Evolutionary conservation across 805 yeast genomes (phyloP).

Genomic region (Saccharomycopsis olivae): DNA sequence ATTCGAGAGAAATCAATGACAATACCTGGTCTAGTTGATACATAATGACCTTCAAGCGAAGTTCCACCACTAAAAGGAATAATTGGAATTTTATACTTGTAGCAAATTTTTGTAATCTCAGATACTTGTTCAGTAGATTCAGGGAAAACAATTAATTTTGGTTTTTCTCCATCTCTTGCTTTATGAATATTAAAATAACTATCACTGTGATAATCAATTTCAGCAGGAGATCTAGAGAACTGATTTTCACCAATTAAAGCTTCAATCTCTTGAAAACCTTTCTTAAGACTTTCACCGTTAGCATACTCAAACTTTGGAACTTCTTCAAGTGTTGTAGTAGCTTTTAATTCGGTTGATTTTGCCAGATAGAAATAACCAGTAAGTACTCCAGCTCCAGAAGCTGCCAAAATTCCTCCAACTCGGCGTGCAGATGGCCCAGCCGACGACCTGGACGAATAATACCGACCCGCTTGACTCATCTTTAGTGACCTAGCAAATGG

Average conservation of each 20-base stretch:
- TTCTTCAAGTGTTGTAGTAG: constrained; percentile 28
- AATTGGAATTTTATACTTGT: constrained; percentile 52
- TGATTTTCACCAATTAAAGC: constrained; percentile 27
- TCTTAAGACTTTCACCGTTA: constrained; percentile 26
- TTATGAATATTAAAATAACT: constrained; percentile 55
- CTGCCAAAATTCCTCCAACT: too few species aligned
- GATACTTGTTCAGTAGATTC: constrained; percentile 58
- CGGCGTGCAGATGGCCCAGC: too few species aligned
- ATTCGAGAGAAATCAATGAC: constrained; percentile 49
- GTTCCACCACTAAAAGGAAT: constrained; percentile 77
- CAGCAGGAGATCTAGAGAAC: constrained; percentile 26
- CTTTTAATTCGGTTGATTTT: neutral
- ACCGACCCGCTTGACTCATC: too few species aligned
- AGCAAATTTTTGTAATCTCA: constrained; percentile 48
- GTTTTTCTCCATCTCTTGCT: constrained; percentile 47
- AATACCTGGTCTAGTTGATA: constrained; percentile 58
- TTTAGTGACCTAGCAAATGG: too few species aligned
- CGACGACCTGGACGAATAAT: too few species aligned
- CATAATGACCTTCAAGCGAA: constrained; percentile 72
- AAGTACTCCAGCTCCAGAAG: too few species aligned
- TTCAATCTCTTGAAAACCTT: constrained; percentile 34
- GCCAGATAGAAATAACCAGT: too few species aligned
- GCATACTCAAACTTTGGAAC: constrained; percentile 33
- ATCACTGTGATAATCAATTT: constrained; percentile 45
- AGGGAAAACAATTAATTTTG: constrained; percentile 52